Evolutionary conservation across 768 basidiomycete species (phyloP), one percentile per base, ranked within the genome.

Genomic region (Termitomyces sp.): DNA sequence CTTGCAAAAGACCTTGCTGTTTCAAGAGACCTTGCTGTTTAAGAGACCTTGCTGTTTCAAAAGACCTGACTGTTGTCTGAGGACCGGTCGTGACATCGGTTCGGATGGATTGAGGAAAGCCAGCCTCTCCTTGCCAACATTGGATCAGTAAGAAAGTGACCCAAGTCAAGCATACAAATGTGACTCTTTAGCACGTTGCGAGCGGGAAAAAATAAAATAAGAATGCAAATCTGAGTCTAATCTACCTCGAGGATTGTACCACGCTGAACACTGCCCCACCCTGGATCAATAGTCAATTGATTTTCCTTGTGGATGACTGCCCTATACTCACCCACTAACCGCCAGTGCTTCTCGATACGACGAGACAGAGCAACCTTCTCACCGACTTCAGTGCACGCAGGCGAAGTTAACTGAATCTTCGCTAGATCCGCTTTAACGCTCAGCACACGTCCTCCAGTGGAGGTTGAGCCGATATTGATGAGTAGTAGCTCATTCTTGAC

Each of bases 261-360:
- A 19, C 89, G 84, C 63, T 91, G 89, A 27, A 93, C 89, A 66
- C 89, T 92, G 60, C 91, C 91, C 81, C 81, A 82, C 23, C 80
- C 79, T 80, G 49, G 9, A 39, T 16, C 52, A 25, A 34, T 43
- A 10, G 45, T 51, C 39, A 45, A 56, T 43, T 40, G 58, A 21
- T 34, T 47, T 5, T 10, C 12, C 39, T 0, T 42, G 25, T 40
- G n/a, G 7, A 30, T 35, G 55, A 28, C 21, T 17, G 21, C 52
- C 46, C 39, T 1, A 19, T 40, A 83, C 89, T 76, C 66, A 87
- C 92, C 94, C 54, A 98, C 94, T 64, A 97, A 82, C 55, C 94
- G 89, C 94, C 94, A 97, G 76, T 96, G 95, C 76, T 97, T 97
- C 75, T 98, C 96, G 62, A 98, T 97, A 62, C 96, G 81, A 57